Base-by-base conservation (phyloP, 352 stramenopile species). In the Phytopythium boreale region DNA sequence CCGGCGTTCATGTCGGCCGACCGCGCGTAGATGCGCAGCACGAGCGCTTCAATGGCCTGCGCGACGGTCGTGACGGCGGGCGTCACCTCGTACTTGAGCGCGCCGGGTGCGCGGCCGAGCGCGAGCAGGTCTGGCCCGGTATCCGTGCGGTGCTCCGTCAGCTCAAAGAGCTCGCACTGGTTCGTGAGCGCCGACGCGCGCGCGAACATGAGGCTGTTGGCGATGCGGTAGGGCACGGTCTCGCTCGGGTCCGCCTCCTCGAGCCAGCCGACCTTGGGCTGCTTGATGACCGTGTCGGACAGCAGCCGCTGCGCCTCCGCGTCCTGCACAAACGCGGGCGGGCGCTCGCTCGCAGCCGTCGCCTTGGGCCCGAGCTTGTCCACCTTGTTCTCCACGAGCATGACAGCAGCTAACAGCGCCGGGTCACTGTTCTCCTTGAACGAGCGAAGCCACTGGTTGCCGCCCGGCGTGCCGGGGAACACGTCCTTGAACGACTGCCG, bases 331-430 rank as follows among this genome's bases (percentile, higher is more conserved):
- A 84, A 85, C 0, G 64, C 63, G 8, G 72, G 31, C 8, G 76
- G 76, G 1, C 75, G 70, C 44, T 87, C 71, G 26, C 24, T 53
- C 47, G 47, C 22, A 10, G 26, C 49, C 6, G 64, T 31, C 9
- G 70, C 63, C 49, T 75, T 79, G 7, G 62, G 10, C 29, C 78
- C 65, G 9, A 88, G 62, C 56, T 84, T 77, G 62, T 92, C 83
- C 24, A 70, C 77, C 63, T 92, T 92, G 73, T 92, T 92, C 64
- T 88, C 80, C 36, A 92, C 79, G 26, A 92, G 76, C 80, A 90
- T 88, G 26, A 76, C 77, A 1, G 71, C 82, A 0, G 77, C 79
- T 12, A 92, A 63, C 19, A 90, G 61, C 22, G 65, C 51, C 20
- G 69, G 80, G 41, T 92, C 83, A 11, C 68, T 75, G 58, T 86